Percentiles rank a stretch among this genome's conserved stretches.
These are phyloP conservation scores for Neofusicoccum kwambonambiense DNA, from an alignment of 2,329 filamentous ascomycete species.

Conservation along the genomic window DNA sequence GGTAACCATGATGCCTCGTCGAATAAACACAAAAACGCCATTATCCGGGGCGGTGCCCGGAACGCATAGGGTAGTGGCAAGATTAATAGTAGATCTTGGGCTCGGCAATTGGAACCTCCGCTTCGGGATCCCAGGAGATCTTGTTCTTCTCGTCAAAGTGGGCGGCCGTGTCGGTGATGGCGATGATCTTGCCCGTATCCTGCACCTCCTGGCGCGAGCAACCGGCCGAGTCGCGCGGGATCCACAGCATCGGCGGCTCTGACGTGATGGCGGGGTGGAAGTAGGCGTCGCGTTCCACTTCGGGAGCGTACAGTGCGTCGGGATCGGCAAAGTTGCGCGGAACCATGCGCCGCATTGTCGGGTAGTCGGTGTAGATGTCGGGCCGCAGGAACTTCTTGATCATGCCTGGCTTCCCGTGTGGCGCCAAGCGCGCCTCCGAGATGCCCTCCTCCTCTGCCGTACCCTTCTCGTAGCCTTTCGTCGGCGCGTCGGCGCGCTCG, in stretches of 20 bases:
- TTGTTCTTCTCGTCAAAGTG: constrained; percentile 47
- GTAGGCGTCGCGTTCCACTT: constrained; percentile 44
- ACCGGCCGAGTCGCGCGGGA: constrained; percentile 46
- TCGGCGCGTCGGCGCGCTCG: constrained; percentile 15
- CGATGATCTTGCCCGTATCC: constrained; percentile 33
- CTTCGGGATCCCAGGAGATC: constrained; percentile 28
- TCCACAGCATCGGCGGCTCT: constrained; percentile 47
- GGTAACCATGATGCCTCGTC: background rate
- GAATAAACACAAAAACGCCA: background rate
- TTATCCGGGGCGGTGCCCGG: background rate
- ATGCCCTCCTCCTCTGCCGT: background rate
- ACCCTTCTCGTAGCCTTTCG: constrained; percentile 8
- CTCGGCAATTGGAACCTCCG: constrained; percentile 16
- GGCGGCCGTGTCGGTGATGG: constrained; percentile 47
- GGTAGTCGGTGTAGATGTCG: constrained; percentile 21
- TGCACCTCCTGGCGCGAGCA: constrained; percentile 45
- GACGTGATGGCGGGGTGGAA: constrained; percentile 45
- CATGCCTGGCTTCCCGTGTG: constrained; percentile 13
- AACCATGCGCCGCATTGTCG: constrained; percentile 22
- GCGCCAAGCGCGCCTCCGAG: background rate
- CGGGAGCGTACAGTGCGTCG: constrained; percentile 18
- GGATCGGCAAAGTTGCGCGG: constrained; percentile 23
- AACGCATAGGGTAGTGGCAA: background rate
- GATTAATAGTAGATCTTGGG: constrained; percentile 17
- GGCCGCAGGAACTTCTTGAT: constrained; percentile 17